These are phyloP conservation scores for Populus euphratica DNA, from an alignment of 345 rosid genomes.

Conservation along the genomic window DNA sequence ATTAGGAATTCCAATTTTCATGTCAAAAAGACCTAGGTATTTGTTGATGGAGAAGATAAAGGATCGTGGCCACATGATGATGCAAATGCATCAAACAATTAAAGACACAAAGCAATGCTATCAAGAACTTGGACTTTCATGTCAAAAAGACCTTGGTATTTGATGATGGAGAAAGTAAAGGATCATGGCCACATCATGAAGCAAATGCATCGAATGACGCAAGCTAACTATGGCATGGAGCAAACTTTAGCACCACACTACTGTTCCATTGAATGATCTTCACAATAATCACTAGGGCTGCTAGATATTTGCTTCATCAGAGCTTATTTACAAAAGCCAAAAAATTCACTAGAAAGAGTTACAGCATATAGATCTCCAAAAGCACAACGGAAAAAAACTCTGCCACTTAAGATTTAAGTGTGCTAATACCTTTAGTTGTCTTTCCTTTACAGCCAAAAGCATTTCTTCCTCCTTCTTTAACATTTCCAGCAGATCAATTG, in stretches of 20 bases:
- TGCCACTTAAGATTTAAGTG: not conserved
- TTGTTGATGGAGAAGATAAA: not conserved
- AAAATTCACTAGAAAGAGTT: not conserved
- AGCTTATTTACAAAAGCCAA: not conserved
- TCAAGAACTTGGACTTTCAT: not conserved
- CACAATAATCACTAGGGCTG: not conserved
- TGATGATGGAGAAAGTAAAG: not conserved
- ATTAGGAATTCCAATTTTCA: not conserved
- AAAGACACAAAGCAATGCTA: not conserved
- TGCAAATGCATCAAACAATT: not conserved
- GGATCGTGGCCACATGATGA: not conserved
- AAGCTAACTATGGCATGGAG: not conserved
- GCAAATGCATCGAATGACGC: not conserved
- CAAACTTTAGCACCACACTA: not conserved
- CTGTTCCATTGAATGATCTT: not conserved
- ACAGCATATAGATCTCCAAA: not conserved
- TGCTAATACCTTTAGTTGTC: conserved; percentile 52
- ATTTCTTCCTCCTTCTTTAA: conserved; percentile 83
- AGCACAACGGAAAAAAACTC: not conserved
- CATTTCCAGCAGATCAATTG: conserved; percentile 80
- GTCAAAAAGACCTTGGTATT: not conserved
- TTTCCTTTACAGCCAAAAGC: conserved; percentile 79
- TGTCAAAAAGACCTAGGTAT: not conserved
- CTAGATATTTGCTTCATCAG: not conserved
- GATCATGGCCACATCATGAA: not conserved